Evolutionary conservation across 176 grass and related monocot species (phyloP).

Genomic region (Areca catechu): DNA sequence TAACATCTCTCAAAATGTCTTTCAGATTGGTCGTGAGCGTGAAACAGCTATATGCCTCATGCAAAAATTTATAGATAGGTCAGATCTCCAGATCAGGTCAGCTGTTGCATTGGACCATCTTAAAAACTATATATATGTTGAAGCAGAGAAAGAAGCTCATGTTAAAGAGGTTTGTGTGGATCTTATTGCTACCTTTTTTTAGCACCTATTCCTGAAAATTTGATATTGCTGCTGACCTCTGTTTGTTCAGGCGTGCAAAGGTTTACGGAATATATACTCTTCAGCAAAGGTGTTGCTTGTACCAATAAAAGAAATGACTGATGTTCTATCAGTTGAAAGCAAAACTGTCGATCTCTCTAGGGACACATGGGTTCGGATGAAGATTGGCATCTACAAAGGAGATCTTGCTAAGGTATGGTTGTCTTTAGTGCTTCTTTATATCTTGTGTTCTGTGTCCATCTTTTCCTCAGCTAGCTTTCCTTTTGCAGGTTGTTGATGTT

Average conservation of each 20-base stretch:
- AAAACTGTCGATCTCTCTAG: constrained; percentile 86
- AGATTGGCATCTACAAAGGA: constrained; percentile 90
- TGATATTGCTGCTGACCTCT: constrained; percentile 1
- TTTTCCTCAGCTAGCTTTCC: constrained; percentile 1
- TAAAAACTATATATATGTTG: constrained; percentile 95
- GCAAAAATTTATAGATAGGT: constrained; percentile 81
- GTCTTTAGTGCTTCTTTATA: constrained; percentile 1
- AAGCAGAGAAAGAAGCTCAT: constrained; percentile 96
- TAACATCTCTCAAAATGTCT: too few species aligned
- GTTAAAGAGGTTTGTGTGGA: constrained; percentile 62
- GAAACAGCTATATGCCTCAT: constrained; percentile 85
- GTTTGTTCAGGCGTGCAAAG: constrained; percentile 68
- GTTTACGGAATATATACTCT: constrained; percentile 72
- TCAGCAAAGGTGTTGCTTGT: constrained; percentile 83
- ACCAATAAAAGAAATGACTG: constrained; percentile 97
- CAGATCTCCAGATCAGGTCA: constrained; percentile 80
- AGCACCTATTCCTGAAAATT: too few species aligned
- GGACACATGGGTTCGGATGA: constrained; percentile 97
- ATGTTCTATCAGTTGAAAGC: constrained; percentile 92
- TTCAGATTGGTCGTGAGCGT: constrained; percentile 91
- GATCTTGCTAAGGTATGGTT: constrained; percentile 82
- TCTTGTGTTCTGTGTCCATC: constrained; percentile 12
- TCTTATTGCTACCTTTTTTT: too few species aligned
- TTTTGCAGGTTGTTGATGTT: constrained; percentile 89
- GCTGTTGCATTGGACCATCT: constrained; percentile 87